Evolutionary conservation across 305 asterid species (phyloP), one percentile per base, ranked within the genome.

Genomic region (Plantago lanceolata): DNA sequence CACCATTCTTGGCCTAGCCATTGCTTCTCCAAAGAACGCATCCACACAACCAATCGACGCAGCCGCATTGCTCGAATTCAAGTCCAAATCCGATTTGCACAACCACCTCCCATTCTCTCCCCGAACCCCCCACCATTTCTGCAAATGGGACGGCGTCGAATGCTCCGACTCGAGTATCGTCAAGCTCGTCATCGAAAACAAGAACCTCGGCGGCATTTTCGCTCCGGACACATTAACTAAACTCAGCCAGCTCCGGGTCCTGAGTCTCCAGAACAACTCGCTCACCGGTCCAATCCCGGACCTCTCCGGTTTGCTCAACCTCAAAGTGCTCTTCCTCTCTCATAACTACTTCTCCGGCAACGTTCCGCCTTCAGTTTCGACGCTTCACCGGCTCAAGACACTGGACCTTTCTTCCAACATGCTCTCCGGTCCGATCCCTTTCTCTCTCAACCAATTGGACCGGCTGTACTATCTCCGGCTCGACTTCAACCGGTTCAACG

Each of bases 241-340:
- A 3, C 89, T 89, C 66, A 65, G 67, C 44, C 75, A 87, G 78
- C 81, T 89, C 47, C 79, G 95, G 43, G 92, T 85, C 4, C 73
- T 87, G 20, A 83, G 89, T 48, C 82, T 89, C 4, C 94, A 75
- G 59, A 83, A 83, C 77, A 85, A 82, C 84, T 83, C 95, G 6
- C 84, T 89, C 66, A 77, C 88, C 57, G 97, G 97, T 5, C 83
- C 89, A 0, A 69, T 89, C 61, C 97, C 97, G 2, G 87, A 87
- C 59, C 77, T 89, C 0, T 82, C 95, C 57, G 62, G 76, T 54
- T 60, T 89, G 40, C 0, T 65, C 51, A 84, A 83, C 66, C 78
- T 89, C 20, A 91, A 91, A 61, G 79, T 60, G 1, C 86, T 91
- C 2, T 86, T 86, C 11, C 87, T 91, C 9, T 70, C 71, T 6